phyloP scores from a whole-genome alignment of 495 filamentous ascomycete species.

The Staphylotrichum tortipilum region DNA sequence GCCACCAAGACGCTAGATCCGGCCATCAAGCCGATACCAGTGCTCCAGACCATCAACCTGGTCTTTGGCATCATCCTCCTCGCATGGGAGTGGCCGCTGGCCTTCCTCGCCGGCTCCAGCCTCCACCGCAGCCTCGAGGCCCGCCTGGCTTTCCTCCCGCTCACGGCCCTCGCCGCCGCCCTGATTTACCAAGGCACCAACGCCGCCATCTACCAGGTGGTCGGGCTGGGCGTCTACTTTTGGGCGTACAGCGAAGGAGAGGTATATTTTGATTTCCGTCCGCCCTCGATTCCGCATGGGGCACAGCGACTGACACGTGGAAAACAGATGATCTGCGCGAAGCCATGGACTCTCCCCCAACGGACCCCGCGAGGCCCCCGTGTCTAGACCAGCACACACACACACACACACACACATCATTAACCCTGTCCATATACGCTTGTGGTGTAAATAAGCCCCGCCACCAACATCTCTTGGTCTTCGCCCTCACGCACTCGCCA shows the following conservation, averaged over 20 bases:
- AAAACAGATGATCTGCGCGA: slow-evolving; percentile 41
- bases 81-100: slow-evolving; percentile 87
- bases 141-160: slow-evolving; percentile 73
- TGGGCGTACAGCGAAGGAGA: slow-evolving; percentile 97
- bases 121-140: slow-evolving; percentile 83
- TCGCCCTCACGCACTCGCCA: slow-evolving; percentile 4
- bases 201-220: slow-evolving; percentile 81
- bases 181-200: slow-evolving; percentile 92
- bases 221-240: slow-evolving; percentile 83
- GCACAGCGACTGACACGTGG: not conserved
- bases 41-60: slow-evolving; percentile 91
- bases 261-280: slow-evolving; percentile 45
- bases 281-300: not conserved
- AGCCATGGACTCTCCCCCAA: slow-evolving; percentile 46
- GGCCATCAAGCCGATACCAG: slow-evolving; percentile 77
- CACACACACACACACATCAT: too few relatives aligned
- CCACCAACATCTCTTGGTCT: not conserved
- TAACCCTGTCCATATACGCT: slow-evolving; percentile 2
- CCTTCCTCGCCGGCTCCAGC: slow-evolving; percentile 52
- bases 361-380: slow-evolving; percentile 27
- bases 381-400: slow-evolving; percentile 18
- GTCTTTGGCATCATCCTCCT: slow-evolving; percentile 73
- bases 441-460: not conserved
- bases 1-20: slow-evolving; percentile 81
- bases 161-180: slow-evolving; percentile 62